Evolutionary conservation across 495 filamentous ascomycete species (phyloP).

Genomic region (Penicillium coprophilum): DNA sequence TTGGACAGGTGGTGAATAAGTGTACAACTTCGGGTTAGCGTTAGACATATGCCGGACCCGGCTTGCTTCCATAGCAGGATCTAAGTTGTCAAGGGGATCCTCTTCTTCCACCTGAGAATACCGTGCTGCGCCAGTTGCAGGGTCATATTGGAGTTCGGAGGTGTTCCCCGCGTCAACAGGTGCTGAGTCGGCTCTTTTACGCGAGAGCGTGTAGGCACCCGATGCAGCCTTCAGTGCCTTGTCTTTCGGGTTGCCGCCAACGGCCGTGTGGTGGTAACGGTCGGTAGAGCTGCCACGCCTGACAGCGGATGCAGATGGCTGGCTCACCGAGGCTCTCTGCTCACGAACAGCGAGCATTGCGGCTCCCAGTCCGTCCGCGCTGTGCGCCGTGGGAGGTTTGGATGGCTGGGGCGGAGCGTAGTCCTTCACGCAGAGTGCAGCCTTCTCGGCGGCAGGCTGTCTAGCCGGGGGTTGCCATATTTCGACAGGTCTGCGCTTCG

Average conservation of each 20-base stretch:
- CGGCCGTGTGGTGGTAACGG: slow-evolving; percentile 48
- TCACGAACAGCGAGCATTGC: slow-evolving; percentile 68
- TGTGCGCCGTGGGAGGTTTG: slow-evolving; percentile 52
- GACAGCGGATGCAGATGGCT: slow-evolving; percentile 9
- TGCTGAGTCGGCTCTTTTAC: slow-evolving; percentile 66
- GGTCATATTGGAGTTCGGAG: slow-evolving; percentile 62
- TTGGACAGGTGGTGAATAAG: slow-evolving; percentile 69
- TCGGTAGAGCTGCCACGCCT: slow-evolving; percentile 16
- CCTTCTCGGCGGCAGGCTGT: slow-evolving; percentile 63
- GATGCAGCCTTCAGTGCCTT: slow-evolving; percentile 70
- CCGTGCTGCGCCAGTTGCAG: slow-evolving; percentile 62
- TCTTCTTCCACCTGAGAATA: slow-evolving; percentile 34
- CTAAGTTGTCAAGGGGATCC: slow-evolving; percentile 30
- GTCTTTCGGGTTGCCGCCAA: slow-evolving; percentile 51
- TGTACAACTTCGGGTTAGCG: slow-evolving; percentile 65
- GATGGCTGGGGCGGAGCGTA: slow-evolving; percentile 55
- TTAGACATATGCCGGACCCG: slow-evolving; percentile 54
- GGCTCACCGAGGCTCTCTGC: slow-evolving; percentile 33
- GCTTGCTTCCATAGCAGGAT: slow-evolving; percentile 54
- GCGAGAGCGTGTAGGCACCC: slow-evolving; percentile 62
- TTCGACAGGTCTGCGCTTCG: slow-evolving; percentile 60
- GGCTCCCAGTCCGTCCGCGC: slow-evolving; percentile 66
- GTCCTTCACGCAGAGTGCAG: slow-evolving; percentile 67
- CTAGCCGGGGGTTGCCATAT: slow-evolving; percentile 57
- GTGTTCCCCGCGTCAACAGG: slow-evolving; percentile 50